Evolutionary conservation across 1,284 basidiomycete species (phyloP), one percentile per base, ranked within the genome.

Genomic region (Cutaneotrichosporon mucoides): DNA sequence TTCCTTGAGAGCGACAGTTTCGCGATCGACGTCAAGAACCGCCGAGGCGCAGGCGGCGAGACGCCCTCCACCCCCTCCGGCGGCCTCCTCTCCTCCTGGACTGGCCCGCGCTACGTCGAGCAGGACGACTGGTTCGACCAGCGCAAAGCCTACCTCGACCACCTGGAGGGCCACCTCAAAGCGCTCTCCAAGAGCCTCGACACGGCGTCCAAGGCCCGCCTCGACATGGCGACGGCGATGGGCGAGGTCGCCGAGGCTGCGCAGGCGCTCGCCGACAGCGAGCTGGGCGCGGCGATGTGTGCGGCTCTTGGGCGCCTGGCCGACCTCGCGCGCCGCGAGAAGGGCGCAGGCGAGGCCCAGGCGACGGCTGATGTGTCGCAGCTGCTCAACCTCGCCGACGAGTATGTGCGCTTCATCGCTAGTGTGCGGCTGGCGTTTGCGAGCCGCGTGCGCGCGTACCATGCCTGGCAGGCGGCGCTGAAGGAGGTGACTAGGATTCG

Each of bases 91-190:
- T 85, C 88, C 3, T 66, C 88, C 85, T 36, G 88, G 89, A 71
- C 88, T 8, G 92, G 91, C 1, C 86, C 89, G 7, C 85, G 88
- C 57, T 99, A 95, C 75, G 83, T 90, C 66, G 95, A 99, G 78
- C 89, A 86, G 12, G 95, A 99, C 71, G 93, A 97, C 85, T 99
- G 93, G 92, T 99, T 98, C 69, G 91, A 96, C 69, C 84, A 85
- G 64, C 88, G 94, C 73, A 90, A 88, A 61, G 76, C 81, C 0
- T 93, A 92, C 72, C 82, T 99, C 16, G 93, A 97, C 68, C 86
- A 86, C 53, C 84, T 99, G 11, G 96, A 99, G 77, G 84, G 85
- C 0, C 92, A 96, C 68, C 82, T 99, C 35, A 88, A 89, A 48
- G 84, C 86, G 2, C 81, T 98, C 5, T 88, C 91, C 57, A 93